phyloP scores from a whole-genome alignment of 345 rosid genomes.

The Eucalyptus erythrocorys region DNA sequence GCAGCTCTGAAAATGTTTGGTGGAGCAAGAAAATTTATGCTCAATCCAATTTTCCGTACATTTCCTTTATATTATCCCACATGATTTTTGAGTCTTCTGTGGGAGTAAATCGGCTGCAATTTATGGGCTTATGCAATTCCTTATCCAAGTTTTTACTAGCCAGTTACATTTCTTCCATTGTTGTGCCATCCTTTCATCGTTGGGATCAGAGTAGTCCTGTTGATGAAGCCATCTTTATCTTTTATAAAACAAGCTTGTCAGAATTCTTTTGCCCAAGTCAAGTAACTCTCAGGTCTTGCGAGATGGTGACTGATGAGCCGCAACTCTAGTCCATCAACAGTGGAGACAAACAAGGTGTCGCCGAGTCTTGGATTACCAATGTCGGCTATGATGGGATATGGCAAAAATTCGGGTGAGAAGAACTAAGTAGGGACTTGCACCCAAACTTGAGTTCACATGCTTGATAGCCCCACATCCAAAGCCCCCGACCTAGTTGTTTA shows the following conservation, averaged over 20 bases:
- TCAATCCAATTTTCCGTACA: no score
- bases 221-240: not conserved
- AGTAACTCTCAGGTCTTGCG: not conserved
- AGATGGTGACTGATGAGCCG: not conserved
- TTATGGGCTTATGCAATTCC: not conserved
- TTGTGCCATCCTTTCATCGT: not conserved
- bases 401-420: no score
- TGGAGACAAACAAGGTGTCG: not conserved
- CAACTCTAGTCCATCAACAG: not conserved
- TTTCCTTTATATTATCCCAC: no score
- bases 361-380: no score
- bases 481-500: not conserved
- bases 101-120: not conserved
- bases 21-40: no score
- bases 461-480: no score
- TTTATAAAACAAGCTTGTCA: not conserved
- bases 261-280: not conserved
- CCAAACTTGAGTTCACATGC: no score
- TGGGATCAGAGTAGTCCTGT: accelerated
- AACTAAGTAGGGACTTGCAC: no score
- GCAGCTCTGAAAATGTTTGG: no score
- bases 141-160: not conserved
- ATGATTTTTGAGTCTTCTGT: not conserved
- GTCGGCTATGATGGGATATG: no score
- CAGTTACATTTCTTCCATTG: not conserved